Evolutionary conservation across 1,284 basidiomycete species (phyloP), one percentile per base, ranked within the genome.

Genomic region (Sporisorium sorghi): DNA sequence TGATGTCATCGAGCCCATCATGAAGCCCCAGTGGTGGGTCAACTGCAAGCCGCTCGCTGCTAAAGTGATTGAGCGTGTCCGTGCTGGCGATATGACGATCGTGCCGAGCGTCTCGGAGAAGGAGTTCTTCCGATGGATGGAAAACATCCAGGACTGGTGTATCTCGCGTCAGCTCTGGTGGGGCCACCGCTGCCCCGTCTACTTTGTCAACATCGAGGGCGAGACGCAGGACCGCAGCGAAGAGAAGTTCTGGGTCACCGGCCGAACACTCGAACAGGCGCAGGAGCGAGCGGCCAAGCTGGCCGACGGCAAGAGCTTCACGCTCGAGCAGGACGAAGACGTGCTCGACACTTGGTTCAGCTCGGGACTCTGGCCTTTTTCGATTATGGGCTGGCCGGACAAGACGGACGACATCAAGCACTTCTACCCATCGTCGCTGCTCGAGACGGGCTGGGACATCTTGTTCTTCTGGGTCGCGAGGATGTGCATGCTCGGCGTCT

Each of bases 1-100:
- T 3, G 97, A 99, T 84, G 86, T 99, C 56, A 97, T 99, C 76
- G 97, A 99, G 86, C 92, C 93, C 7, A 88, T 98, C 37, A 88
- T 99, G 83, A 99, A 98, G 86, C 97, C 97, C 0, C 97, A 99
- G 84, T 99, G 97, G 97, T 99, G 95, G 95, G 92, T 99, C 51
- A 90, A 91, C 86, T 97, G 94, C 87, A 91, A 93, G 85, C 92
- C 92, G 1, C 88, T 99, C 57, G 94, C 96, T 0, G 91, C 94
- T 69, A 73, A 76, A 48, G 81, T 82, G 24, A 76, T 82, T 33
- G 93, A 94, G 78, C 93, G 92, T 15, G 89, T 97, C 83, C 90
- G 91, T 87, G 66, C 72, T 11, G 80, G 80, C 28, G 72, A 77
- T 40, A 84, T 84, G 81, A 60, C 71, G 65, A 94, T 99, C 77